These are phyloP conservation scores for Backusella mclennaniae DNA, from an alignment of 192 early-diverging fungal species.

Conservation along the genomic window DNA sequence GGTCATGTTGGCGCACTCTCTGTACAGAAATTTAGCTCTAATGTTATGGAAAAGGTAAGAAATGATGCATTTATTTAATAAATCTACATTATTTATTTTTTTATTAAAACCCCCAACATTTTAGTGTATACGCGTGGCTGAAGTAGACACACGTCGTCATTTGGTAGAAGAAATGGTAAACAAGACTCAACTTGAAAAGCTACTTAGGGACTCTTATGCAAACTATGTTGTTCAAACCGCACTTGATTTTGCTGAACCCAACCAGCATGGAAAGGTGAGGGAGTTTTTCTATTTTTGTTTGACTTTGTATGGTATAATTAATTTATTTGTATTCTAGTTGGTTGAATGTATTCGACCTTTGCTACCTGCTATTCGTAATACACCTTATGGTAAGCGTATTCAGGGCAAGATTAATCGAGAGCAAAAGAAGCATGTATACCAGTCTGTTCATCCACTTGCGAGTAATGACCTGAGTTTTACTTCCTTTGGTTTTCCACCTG, in stretches of 20 bases:
- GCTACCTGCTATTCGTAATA: constrained; percentile 76
- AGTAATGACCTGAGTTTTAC: background rate
- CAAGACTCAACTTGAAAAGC: constrained; percentile 68
- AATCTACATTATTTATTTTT: too few relatives aligned
- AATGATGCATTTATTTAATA: too few relatives aligned
- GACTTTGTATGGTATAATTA: background rate
- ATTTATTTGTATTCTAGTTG: constrained; percentile 38
- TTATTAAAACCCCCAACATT: constrained; percentile 31
- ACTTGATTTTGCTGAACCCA: constrained; percentile 73
- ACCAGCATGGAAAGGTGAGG: constrained; percentile 60
- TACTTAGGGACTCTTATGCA: constrained; percentile 82
- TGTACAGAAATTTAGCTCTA: constrained; percentile 88
- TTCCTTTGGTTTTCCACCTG: background rate
- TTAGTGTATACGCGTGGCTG: constrained; percentile 80
- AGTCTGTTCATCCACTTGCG: background rate
- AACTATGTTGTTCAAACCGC: constrained; percentile 92
- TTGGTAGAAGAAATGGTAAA: constrained; percentile 79
- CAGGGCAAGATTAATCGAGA: constrained; percentile 72
- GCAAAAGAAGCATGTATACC: constrained; percentile 34
- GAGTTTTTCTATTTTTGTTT: background rate
- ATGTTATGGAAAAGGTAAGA: constrained; percentile 86
- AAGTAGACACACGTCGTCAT: constrained; percentile 61
- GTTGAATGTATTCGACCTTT: constrained; percentile 79
- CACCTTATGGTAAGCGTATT: constrained; percentile 87
- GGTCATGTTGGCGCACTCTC: constrained; percentile 72